Conservation (phyloP, 352 stramenopile species). For the Stramenopiles sp. region DNA sequence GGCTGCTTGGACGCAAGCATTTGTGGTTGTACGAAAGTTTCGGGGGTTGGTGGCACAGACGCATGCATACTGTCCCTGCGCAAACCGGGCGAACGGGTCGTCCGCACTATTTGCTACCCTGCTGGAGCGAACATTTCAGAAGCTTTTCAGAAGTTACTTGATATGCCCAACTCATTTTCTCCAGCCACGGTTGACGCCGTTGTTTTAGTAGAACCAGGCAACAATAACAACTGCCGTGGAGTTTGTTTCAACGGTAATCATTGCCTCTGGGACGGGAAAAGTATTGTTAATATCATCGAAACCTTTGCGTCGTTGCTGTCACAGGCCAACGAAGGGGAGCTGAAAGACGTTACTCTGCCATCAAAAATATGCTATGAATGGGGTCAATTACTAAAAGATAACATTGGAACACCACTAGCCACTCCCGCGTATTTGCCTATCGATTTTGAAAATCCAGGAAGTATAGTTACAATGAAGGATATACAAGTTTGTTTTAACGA, state of each 20-base stretch:
- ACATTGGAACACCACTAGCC: conserved; percentile 1
- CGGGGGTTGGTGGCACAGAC: neutral
- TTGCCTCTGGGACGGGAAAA: conserved; percentile 12
- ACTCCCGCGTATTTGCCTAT: neutral
- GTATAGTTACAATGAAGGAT: conserved; percentile 9
- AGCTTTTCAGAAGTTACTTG: conserved; percentile 12
- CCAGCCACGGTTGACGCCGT: conserved; percentile 10
- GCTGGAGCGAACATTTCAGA: conserved; percentile 5
- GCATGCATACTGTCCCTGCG: conserved; percentile 10
- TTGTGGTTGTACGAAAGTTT: conserved; percentile 12
- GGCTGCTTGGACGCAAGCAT: conserved; percentile 6
- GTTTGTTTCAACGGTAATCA: conserved; percentile 13
- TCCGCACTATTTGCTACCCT: neutral
- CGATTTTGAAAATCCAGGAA: conserved; percentile 9
- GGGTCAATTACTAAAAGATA: conserved; percentile 12
- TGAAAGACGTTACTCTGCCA: neutral
- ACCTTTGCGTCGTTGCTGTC: conserved; percentile 5
- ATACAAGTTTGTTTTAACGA: conserved; percentile 13
- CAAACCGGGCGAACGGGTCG: neutral
- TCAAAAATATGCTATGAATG: conserved; percentile 15
- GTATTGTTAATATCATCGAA: conserved; percentile 10
- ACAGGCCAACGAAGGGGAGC: neutral
- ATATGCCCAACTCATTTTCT: conserved; percentile 5
- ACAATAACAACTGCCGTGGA: neutral
- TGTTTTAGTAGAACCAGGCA: conserved; percentile 9